Base-by-base conservation (phyloP, 1,284 basidiomycete genomes). In the Thelephora terrestris region DNA sequence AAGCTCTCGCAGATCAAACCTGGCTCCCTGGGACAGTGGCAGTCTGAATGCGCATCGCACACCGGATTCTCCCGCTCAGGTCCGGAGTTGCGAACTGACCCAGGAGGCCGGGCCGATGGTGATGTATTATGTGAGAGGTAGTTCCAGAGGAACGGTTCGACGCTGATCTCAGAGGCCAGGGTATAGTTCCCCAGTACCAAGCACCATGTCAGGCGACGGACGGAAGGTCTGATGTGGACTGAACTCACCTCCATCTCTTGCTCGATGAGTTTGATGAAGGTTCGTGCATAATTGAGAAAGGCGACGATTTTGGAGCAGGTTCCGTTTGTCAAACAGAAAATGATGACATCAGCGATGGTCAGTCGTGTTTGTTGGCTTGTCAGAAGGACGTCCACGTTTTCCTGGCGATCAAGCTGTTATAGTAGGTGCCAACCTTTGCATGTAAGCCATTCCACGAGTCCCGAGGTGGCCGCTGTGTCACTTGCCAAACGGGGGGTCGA, bases 131-230 rank as follows among this genome's bases (percentile, higher is more conserved):
- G 71, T 2, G 60, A 58, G 56, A 74, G 68, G 50, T 76, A 54
- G 21, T 56, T 58, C 1, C 71, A 59, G 4, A 76, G 64, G 69
- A 81, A 80, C 4, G 76, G 74, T 52, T 82, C 76, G 50, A 78
- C 65, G 25, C 52, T 58, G 34, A 53, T 50, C 21, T 47, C 39
- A 45, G 57, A 45, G 57, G 52, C 50, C 16, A 64, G 54, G 17
- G 27, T 42, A n/a, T 42, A 6, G 44, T 18, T 23, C 62, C 58
- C 61, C 58, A 64, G 50, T 57, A 59, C 63, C 64, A 46, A 12
- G 18, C 7, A 14, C 24, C n/a, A n/a, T n/a, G n/a, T n/a, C n/a
- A n/a, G n/a, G n/a, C n/a, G n/a, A n/a, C 7, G 12, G n/a, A n/a
- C n/a, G 29, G 5, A 32, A 32, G 7, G 7, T 3, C 9, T 32